Evolutionary conservation across 116 monocot species (phyloP).

Genomic region (Dioscorea cayenensis): DNA sequence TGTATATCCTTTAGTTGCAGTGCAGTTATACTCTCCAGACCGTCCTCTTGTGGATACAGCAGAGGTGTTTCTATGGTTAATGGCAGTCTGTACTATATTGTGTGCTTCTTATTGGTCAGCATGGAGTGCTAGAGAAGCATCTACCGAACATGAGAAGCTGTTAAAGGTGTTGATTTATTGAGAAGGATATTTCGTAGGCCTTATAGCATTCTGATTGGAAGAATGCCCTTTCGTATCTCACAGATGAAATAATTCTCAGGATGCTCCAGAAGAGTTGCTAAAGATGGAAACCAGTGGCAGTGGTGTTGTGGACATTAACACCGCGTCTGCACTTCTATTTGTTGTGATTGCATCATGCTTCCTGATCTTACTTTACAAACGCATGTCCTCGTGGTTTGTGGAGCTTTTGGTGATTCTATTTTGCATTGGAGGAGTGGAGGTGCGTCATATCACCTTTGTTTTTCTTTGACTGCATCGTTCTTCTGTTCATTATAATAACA

Average conservation of each 20-base stretch:
- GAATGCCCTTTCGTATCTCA: not conserved
- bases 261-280: slow-evolving; percentile 63
- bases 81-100: slow-evolving; percentile 97
- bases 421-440: slow-evolving; percentile 99
- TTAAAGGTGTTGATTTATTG: slow-evolving; percentile 50
- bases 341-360: slow-evolving; percentile 94
- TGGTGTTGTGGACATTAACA: slow-evolving; percentile 91
- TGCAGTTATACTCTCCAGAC: slow-evolving; percentile 90
- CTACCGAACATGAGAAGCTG: slow-evolving; percentile 80
- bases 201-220: not conserved
- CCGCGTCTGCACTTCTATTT: slow-evolving; percentile 84
- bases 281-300: slow-evolving; percentile 46
- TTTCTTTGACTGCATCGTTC: not conserved
- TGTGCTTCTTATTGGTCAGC: slow-evolving; percentile 99
- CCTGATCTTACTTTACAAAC: slow-evolving; percentile 86
- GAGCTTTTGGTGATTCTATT: slow-evolving; percentile 97
- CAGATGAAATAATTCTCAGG: slow-evolving; percentile 32
- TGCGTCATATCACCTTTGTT: slow-evolving; percentile 7
- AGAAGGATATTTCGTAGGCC: not conserved
- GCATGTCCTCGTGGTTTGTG: slow-evolving; percentile 97
- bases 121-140: slow-evolving; percentile 88
- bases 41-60: slow-evolving; percentile 94
- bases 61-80: slow-evolving; percentile 99
- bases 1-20: slow-evolving; percentile 52
- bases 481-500: not conserved